Base-by-base conservation (phyloP, 345 rosid species). In the Carallia brachiata region DNA sequence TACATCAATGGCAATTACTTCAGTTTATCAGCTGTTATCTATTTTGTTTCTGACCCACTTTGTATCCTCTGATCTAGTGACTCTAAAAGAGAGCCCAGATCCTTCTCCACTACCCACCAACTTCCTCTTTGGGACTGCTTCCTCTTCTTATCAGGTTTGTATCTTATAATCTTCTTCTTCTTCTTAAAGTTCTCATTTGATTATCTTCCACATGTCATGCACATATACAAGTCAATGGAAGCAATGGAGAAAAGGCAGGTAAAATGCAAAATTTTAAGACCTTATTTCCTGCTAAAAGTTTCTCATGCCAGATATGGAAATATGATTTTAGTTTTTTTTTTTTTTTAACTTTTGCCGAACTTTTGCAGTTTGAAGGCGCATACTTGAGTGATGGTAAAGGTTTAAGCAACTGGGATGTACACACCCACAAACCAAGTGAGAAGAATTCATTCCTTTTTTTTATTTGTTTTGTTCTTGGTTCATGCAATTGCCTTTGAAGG, bases 111-210 rank as follows among this genome's bases (percentile, higher is more conserved):
- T 47, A 7, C 75, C 81, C 23, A 12, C 70, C 37, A 52, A 70
- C 56, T 74, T 78, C 61, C 75, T 78, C 44, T 66, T 78, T 19
- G 81, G 78, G 31, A 66, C 66, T 18, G 78, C 81, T 16, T 73
- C 81, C 56, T 73, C 78, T 63, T 63, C 78, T 44, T 73, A 74
- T 36, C 81, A 78, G 78, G 78, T 74, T 55, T 62, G 18, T 23
- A 39, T 40, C 34, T 28, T 69, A 30, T 34, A 19, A 34, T 23
- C 3, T 1, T 32, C 6, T 37, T 23, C 30, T 1, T n/a, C 17
- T 8, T 13, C 2, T 40, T 8, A 40, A 40, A 39, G 9, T 39
- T 39, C 44, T 39, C 44, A 39, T 7, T 8, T 7, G 44, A 39
- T 39, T 7, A 39, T 39, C 44, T 40, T 63, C 19, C 52, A 0